Evolutionary conservation across 1,284 basidiomycete genomes (phyloP).

Genomic region (Exsudoporus floridanus): DNA sequence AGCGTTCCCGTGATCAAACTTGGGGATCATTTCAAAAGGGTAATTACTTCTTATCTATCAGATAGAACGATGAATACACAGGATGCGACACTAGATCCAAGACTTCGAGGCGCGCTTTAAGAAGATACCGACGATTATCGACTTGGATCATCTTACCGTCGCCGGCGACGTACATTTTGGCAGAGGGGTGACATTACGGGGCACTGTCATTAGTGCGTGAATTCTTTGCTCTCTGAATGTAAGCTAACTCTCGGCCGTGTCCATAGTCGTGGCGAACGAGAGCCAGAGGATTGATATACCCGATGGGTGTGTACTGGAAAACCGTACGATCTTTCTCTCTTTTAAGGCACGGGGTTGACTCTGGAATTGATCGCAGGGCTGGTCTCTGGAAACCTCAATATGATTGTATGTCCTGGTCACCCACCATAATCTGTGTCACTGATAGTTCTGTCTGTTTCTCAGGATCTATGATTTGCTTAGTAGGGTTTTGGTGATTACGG

Average conservation of each 20-base stretch:
- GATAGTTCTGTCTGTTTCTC: slow-evolving; percentile 78
- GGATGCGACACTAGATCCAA: slow-evolving; percentile 56
- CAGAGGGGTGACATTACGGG: slow-evolving; percentile 82
- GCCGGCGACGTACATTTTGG: slow-evolving; percentile 95
- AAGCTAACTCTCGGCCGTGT: not conserved
- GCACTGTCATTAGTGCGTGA: slow-evolving; percentile 65
- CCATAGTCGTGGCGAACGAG: slow-evolving; percentile 76
- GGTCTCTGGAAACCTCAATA: slow-evolving; percentile 62
- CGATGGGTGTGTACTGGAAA: slow-evolving; percentile 91
- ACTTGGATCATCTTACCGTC: slow-evolving; percentile 94
- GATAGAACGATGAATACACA: not conserved
- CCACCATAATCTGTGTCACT: not conserved
- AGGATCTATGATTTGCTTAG: slow-evolving; percentile 97
- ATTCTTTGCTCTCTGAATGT: not conserved
- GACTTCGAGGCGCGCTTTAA: slow-evolving; percentile 97
- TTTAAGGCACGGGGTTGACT: slow-evolving; percentile 1
- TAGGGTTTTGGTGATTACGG: slow-evolving; percentile 69
- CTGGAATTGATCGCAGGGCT: slow-evolving; percentile 38
- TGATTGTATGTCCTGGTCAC: slow-evolving; percentile 47
- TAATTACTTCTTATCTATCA: slow-evolving; percentile 48
- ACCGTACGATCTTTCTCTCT: slow-evolving; percentile 51
- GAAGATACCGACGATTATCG: slow-evolving; percentile 88
- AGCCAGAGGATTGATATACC: slow-evolving; percentile 93
- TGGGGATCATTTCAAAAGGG: slow-evolving; percentile 81
- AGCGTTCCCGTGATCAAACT: slow-evolving; percentile 96